Base-by-base conservation (phyloP, 164 flowering plant species). In the Stephania japonica region DNA sequence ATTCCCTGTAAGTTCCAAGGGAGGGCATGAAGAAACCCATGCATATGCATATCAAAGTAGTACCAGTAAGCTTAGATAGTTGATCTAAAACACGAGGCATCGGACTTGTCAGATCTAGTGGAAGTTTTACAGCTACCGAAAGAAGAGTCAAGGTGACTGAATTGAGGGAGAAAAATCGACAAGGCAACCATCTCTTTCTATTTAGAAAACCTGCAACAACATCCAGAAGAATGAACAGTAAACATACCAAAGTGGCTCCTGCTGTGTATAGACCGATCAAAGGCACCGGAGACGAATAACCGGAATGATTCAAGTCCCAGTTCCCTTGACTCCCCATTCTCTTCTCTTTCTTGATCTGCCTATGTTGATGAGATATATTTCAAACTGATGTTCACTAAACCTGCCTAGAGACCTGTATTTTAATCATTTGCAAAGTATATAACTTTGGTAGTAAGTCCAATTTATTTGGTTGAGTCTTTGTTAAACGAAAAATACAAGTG, bases 81-180 rank as follows among this genome's bases (percentile, higher is more conserved):
- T 74, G 71, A 26, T 74, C 72, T 25, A 23, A 53, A 59, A 59
- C 16, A 6, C 59, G 42, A 3, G 76, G 76, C 76, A 74, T 74
- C 1, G 56, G 4, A 3, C 72, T 74, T 4, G 76, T 74, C 19
- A 74, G 76, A 68, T 74, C 76, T 38, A 74, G 67, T 0, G 76
- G 72, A 23, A 74, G 11, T 7, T 74, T 74, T 50, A 72, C 42
- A 42, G 72, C 71, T 8, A 74, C 43, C 9, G 76, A 13, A 7
- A 74, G 56, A 13, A 74, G 38, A 25, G 72, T 68, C 25, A 68
- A 7, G 21, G 70, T 74, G 23, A 74, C 8, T 13, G 76, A 68
- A 23, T 61, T 74, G 21, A 74, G 66, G 21, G 67, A 21, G 50
- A 74, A 74, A 1, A 59, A 41, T 7, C 27, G 24, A 49, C 75